Base-by-base conservation (phyloP, 2,329 filamentous ascomycete genomes). In the Chaetomium olivaceum region DNA sequence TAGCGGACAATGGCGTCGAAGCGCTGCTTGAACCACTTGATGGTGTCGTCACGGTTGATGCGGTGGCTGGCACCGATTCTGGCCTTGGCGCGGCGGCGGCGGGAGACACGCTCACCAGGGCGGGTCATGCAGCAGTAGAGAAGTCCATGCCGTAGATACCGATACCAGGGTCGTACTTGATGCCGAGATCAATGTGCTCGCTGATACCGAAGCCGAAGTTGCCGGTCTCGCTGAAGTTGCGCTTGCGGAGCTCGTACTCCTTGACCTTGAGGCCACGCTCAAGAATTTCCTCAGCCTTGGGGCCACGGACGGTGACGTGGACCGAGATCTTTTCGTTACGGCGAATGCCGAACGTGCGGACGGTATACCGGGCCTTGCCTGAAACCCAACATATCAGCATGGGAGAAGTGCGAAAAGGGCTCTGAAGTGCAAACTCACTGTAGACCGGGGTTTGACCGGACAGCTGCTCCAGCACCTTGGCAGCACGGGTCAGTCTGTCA, bases 81-180 rank as follows among this genome's bases (percentile, higher is more conserved):
- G 85, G 88, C 86, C 89, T 96, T 91, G 85, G 85, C 89, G 78
- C 94, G 92, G 81, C 94, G 91, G 80, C 95, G 93, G 87, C 93
- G 94, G 81, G 92, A 91, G 80, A 99, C 92, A 81, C 95, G 93
- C 89, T 97, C 93, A 85, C 95, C 95, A 77, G 94, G 95, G 79
- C 95, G 93, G 87, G 93, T 97, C 95, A 99, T 99, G 92, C 94
- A 98, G 91, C 90, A 93, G 91, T 97, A 99, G 86, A 99, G 86
- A 99, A 99, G 86, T 99, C 95, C 95, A 99, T 99, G 82, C 95
- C 93, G 88, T 97, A 97, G 82, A 97, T 97, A 89, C 93, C 93
- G 76, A 97, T 97, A 72, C 88, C 91, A 73, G 93, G 93, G 86
- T 97, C 93, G 87, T 97, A 97, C 90, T 99, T 99, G 92, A 99